Percentiles rank a stretch among this genome's conserved stretches.
Conservation (phyloP, 2,329 filamentous ascomycete species). For the Trichophyton mentagrophytes region DNA sequence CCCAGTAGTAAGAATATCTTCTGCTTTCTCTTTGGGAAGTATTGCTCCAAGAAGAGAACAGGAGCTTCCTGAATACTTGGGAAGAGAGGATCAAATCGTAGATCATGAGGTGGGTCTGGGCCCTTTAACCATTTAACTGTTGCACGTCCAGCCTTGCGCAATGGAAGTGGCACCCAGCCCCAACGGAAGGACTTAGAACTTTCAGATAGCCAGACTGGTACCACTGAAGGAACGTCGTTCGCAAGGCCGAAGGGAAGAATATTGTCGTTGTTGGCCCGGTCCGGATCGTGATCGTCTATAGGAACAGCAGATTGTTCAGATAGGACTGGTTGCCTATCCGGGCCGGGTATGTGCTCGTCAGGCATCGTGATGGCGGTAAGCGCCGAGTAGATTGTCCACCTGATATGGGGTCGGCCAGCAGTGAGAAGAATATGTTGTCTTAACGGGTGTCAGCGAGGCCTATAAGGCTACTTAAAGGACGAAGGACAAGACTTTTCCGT, state of each 20-base stretch:
- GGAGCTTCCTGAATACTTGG: conserved; percentile 37
- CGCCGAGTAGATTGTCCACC: neutral
- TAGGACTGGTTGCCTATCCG: conserved; percentile 13
- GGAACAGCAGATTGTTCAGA: conserved; percentile 23
- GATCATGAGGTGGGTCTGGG: conserved; percentile 34
- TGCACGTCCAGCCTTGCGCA: conserved; percentile 33
- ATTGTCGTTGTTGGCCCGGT: conserved; percentile 23
- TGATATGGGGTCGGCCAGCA: no score
- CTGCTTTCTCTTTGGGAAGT: conserved; percentile 35
- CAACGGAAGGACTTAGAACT: conserved; percentile 36
- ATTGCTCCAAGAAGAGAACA: conserved; percentile 30
- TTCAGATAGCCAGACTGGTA: conserved; percentile 38
- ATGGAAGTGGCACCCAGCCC: conserved; percentile 36
- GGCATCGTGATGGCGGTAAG: neutral
- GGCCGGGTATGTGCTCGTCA: conserved; percentile 24
- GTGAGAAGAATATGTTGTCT: no score
- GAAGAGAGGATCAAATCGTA: conserved; percentile 36
- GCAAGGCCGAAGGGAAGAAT: conserved; percentile 12
- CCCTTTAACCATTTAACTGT: conserved; percentile 36
- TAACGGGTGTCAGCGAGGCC: no score
- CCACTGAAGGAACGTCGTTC: conserved; percentile 15
- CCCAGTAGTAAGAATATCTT: conserved; percentile 31
- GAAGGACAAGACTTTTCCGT: no score
- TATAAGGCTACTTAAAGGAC: no score
- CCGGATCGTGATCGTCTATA: conserved; percentile 18